These are phyloP conservation scores for Paecilomyces fulvus DNA, from an alignment of 2,329 filamentous ascomycete genomes.

Conservation along the genomic window DNA sequence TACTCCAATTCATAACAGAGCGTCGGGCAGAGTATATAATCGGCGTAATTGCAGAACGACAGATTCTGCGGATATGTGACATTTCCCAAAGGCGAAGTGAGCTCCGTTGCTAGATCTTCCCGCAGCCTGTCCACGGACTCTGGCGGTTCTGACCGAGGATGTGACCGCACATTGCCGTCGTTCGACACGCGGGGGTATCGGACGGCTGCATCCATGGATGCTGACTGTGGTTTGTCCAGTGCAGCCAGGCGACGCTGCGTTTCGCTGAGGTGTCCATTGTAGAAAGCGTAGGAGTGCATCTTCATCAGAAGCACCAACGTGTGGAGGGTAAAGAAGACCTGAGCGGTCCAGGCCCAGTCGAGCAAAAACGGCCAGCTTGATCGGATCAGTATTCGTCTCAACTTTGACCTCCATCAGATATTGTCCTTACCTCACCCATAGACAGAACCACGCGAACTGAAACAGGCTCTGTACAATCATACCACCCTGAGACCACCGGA, in stretches of 20 bases:
- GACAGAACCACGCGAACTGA: conserved; percentile 66
- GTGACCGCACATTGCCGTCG: conserved; percentile 19
- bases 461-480: conserved; percentile 75
- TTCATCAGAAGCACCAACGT: conserved; percentile 94
- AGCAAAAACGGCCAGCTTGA: conserved; percentile 67
- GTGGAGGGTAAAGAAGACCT: conserved; percentile 90
- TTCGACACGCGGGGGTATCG: conserved; percentile 57
- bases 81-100: conserved; percentile 82
- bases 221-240: conserved; percentile 65
- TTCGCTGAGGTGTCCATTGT: conserved; percentile 89
- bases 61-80: conserved; percentile 87
- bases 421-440: conserved; percentile 62
- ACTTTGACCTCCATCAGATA: not conserved
- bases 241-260: conserved; percentile 71
- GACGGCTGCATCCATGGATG: conserved; percentile 62
- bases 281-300: conserved; percentile 97
- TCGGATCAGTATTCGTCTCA: not conserved
- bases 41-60: conserved; percentile 69
- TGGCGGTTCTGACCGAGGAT: conserved; percentile 31
- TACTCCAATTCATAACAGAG: conserved; percentile 98
- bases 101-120: conserved; percentile 78
- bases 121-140: conserved; percentile 60
- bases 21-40: conserved; percentile 87
- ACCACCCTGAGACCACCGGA: conserved; percentile 71
- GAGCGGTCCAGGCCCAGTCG: conserved; percentile 92